phyloP scores from a whole-genome alignment of 495 filamentous ascomycete species.

The Penicillium malachiteum region DNA sequence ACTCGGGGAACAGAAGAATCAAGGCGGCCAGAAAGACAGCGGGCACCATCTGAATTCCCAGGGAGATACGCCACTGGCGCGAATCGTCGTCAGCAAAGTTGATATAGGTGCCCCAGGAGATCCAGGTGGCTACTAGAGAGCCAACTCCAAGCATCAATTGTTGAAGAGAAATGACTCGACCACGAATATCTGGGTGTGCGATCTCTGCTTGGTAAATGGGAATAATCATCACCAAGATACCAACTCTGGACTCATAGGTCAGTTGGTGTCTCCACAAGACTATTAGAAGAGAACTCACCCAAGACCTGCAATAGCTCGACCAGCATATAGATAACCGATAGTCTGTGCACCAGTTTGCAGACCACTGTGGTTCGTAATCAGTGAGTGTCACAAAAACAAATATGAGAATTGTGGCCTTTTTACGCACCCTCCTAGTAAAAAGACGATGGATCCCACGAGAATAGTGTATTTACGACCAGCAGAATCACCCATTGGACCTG shows the following conservation, averaged over 20 bases:
- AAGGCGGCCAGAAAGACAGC: constrained; percentile 54
- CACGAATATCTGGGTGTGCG: constrained; percentile 21
- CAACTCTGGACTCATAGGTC: constrained; percentile 29
- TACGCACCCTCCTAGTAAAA: constrained; percentile 22
- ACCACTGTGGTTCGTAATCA: too few relatives aligned
- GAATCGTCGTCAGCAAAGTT: constrained; percentile 39
- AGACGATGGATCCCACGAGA: constrained; percentile 23
- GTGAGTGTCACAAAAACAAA: too few relatives aligned
- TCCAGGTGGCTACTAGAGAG: constrained; percentile 17
- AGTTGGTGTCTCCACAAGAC: not conserved
- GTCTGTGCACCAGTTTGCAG: constrained; percentile 9
- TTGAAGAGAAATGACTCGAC: constrained; percentile 18
- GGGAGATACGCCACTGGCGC: constrained; percentile 19
- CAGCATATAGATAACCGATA: constrained; percentile 14
- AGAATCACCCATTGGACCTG: constrained; percentile 9
- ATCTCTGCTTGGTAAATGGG: constrained; percentile 26
- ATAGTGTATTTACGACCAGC: constrained; percentile 25
- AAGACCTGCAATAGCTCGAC: constrained; percentile 22
- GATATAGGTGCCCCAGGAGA: constrained; percentile 24
- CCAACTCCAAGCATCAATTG: constrained; percentile 25
- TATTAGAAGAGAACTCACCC: not conserved
- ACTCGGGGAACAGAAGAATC: constrained; percentile 56
- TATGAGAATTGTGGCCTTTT: not conserved
- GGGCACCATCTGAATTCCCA: constrained; percentile 59
- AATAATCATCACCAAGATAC: constrained; percentile 50